Evolutionary conservation across 441 rosid genomes (phyloP).

Genomic region (Caryocar brasiliense): DNA sequence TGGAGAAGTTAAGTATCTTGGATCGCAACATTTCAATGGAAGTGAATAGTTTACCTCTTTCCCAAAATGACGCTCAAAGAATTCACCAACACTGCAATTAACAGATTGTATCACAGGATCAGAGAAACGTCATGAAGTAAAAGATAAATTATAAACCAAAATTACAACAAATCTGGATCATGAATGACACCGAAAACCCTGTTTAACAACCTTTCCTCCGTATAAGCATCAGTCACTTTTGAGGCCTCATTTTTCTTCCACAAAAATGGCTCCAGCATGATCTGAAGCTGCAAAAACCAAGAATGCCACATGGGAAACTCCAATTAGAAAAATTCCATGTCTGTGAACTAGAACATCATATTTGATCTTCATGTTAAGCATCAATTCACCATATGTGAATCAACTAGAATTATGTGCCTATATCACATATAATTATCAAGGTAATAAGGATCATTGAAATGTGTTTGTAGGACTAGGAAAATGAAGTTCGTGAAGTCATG

Average conservation of each 20-base stretch:
- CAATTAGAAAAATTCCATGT: too few species aligned
- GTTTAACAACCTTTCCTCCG: constrained; percentile 53
- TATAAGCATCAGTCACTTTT: constrained; percentile 28
- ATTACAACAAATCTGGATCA: neutral
- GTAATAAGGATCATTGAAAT: too few species aligned
- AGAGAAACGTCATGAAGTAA: constrained; percentile 5
- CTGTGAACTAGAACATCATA: neutral
- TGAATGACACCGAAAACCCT: neutral
- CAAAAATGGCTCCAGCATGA: constrained; percentile 74
- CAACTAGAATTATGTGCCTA: too few species aligned
- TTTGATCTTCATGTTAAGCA: neutral
- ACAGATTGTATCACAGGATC: constrained; percentile 8
- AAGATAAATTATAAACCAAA: neutral
- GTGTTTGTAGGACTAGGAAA: too few species aligned
- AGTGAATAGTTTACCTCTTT: constrained; percentile 52
- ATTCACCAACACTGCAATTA: constrained; percentile 68
- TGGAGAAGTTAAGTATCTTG: neutral
- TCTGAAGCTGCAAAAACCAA: constrained; percentile 47
- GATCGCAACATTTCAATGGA: constrained; percentile 5
- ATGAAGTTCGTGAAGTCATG: too few species aligned
- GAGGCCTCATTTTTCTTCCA: constrained; percentile 62
- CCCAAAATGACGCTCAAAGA: constrained; percentile 90
- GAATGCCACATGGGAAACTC: constrained; percentile 2
- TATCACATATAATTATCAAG: too few species aligned
- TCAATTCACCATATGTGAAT: neutral